These are phyloP conservation scores for Gynochthodes officinalis DNA, from an alignment of 257 asterid species.

Conservation along the genomic window DNA sequence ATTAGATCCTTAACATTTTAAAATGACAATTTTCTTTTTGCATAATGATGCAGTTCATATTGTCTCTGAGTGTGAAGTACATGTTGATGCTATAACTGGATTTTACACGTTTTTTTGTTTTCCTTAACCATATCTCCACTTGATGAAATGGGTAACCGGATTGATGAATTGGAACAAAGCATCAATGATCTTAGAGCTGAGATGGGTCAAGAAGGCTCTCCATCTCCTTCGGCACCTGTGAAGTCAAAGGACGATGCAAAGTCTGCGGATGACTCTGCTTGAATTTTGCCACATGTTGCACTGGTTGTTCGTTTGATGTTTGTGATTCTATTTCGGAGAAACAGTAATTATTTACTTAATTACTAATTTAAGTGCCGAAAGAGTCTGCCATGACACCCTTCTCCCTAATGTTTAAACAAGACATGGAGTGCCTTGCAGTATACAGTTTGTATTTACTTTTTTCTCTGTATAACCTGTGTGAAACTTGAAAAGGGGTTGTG, in stretches of 20 bases:
- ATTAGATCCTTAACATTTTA: background rate
- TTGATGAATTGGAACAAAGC: slow-evolving; percentile 87
- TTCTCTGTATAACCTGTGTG: background rate
- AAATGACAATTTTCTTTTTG: background rate
- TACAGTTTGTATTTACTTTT: background rate
- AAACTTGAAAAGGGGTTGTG: slow-evolving; percentile 6
- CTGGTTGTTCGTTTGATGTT: background rate
- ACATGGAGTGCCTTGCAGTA: background rate
- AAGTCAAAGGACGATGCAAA: slow-evolving; percentile 54
- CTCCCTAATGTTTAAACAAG: background rate
- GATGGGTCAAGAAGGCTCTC: slow-evolving; percentile 83
- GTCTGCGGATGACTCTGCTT: slow-evolving; percentile 48
- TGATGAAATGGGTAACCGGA: slow-evolving; percentile 91
- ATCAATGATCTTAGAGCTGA: slow-evolving; percentile 79
- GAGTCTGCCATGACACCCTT: background rate
- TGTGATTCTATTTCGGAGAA: slow-evolving; percentile 5
- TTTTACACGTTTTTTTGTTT: background rate
- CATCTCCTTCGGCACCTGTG: slow-evolving; percentile 61
- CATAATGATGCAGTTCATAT: too few species aligned
- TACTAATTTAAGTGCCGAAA: background rate
- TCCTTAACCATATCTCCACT: slow-evolving; percentile 57
- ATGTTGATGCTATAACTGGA: background rate
- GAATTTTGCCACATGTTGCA: slow-evolving; percentile 6
- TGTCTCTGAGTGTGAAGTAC: background rate
- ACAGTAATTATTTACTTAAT: background rate